phyloP scores from a whole-genome alignment of 306 rosid species.

The Lotus japonicus region DNA sequence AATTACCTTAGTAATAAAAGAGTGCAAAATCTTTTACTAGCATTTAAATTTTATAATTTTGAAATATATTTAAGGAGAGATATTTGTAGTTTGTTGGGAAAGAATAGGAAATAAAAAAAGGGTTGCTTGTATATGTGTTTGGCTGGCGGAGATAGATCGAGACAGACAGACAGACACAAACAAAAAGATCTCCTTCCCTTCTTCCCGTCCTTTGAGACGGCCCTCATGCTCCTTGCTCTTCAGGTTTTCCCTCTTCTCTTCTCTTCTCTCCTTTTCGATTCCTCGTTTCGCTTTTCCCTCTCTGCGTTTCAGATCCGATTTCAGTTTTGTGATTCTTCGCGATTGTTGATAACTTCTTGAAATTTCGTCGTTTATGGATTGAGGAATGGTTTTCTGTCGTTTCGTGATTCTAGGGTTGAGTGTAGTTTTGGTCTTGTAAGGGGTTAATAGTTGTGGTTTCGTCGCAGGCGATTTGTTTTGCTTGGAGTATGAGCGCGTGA shows the following conservation, averaged over 20 bases:
- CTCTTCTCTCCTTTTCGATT: background rate
- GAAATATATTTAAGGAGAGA: background rate
- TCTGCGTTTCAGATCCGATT: constrained; percentile 1
- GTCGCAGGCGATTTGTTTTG: background rate
- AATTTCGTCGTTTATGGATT: background rate
- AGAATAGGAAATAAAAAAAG: background rate
- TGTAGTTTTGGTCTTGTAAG: background rate
- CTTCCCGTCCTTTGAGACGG: constrained; percentile 92
- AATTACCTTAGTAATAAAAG: no score
- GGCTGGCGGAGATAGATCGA: background rate
- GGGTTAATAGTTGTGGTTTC: background rate
- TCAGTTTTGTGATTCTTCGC: background rate
- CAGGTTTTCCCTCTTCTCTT: constrained; percentile 32
- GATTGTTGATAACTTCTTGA: background rate
- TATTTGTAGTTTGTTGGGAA: background rate
- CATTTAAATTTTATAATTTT: background rate
- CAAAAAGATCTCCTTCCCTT: constrained; percentile 50
- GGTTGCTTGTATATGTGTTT: no score
- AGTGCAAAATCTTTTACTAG: no score
- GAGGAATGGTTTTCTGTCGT: background rate
- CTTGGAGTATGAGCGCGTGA: background rate
- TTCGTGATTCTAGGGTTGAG: background rate
- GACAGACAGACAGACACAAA: background rate
- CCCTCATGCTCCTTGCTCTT: constrained; percentile 59
- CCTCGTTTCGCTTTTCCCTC: background rate